Evolutionary conservation across 2,329 filamentous ascomycete species (phyloP).

Genomic region (Microdochium bolleyi): DNA sequence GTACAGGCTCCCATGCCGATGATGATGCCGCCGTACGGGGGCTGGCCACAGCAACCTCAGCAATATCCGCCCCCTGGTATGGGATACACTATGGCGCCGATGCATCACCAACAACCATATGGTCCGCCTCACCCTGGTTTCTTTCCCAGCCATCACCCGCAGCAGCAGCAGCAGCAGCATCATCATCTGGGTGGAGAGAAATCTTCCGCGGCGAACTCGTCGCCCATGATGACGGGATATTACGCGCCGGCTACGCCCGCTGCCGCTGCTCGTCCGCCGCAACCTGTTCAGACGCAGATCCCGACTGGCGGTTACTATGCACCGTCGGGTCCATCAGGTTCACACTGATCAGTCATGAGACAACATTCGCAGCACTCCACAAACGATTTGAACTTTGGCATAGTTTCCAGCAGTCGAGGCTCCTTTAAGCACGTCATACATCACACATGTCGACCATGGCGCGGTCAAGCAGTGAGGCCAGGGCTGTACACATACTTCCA

Average conservation of each 20-base stretch:
- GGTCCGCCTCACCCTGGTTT: not conserved
- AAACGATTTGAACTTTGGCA: no score
- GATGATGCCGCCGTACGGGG: constrained; percentile 7
- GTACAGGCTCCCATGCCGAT: constrained; percentile 9
- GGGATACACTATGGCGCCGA: constrained; percentile 1
- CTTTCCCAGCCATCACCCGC: not conserved
- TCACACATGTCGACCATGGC: no score
- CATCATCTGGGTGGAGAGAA: no score
- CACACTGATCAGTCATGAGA: not conserved
- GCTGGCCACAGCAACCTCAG: constrained; percentile 1
- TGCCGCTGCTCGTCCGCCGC: not conserved
- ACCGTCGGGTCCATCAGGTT: not conserved
- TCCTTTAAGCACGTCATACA: no score
- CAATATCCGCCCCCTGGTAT: not conserved
- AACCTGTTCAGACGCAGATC: not conserved
- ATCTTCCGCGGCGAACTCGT: not conserved
- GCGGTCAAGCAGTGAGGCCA: no score
- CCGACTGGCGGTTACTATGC: not conserved
- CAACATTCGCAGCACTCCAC: not conserved
- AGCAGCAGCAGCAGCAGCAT: not conserved
- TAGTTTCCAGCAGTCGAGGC: no score
- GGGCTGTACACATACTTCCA: no score
- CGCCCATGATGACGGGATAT: not conserved
- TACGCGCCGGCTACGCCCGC: not conserved
- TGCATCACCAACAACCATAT: constrained; percentile 3